Percentiles rank a stretch among this genome's conserved stretches.
phyloP scores from a whole-genome alignment of 2,329 filamentous ascomycete genomes.

The Elsinoe perseae region DNA sequence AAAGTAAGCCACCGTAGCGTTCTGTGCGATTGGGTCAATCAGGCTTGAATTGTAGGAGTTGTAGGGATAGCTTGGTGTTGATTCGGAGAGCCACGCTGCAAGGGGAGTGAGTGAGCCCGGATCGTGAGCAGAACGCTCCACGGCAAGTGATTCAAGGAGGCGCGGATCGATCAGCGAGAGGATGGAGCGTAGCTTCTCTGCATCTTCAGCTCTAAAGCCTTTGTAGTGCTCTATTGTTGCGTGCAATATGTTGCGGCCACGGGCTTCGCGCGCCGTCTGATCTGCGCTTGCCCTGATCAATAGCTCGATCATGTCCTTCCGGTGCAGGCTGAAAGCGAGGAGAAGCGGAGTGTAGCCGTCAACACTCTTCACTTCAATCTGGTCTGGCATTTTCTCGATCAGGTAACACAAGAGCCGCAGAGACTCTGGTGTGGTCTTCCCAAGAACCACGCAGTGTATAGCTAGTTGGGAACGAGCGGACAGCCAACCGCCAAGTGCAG shows the following conservation, averaged over 20 bases:
- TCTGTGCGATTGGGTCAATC: not conserved
- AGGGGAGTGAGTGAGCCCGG: slow-evolving; percentile 56
- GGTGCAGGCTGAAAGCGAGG: slow-evolving; percentile 54
- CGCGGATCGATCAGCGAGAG: slow-evolving; percentile 52
- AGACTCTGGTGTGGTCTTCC: slow-evolving; percentile 35
- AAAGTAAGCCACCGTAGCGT: not conserved
- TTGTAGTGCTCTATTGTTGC: slow-evolving; percentile 34
- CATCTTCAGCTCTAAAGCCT: not conserved
- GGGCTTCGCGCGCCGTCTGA: slow-evolving; percentile 49
- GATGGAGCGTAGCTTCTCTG: slow-evolving; percentile 32
- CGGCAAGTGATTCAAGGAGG: slow-evolving; percentile 51
- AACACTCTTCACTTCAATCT: slow-evolving; percentile 52
- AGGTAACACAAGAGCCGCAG: slow-evolving; percentile 58
- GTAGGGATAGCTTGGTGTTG: slow-evolving; percentile 9
- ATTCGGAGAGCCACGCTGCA: slow-evolving; percentile 31
- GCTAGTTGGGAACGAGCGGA: slow-evolving; percentile 48
- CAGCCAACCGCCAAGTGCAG: slow-evolving; percentile 56
- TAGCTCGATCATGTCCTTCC: slow-evolving; percentile 48
- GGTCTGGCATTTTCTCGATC: slow-evolving; percentile 52
- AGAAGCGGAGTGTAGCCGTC: slow-evolving; percentile 59
- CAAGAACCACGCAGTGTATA: slow-evolving; percentile 58
- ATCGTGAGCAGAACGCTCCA: slow-evolving; percentile 48
- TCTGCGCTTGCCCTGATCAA: slow-evolving; percentile 64
- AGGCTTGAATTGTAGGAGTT: not conserved
- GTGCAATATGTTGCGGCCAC: slow-evolving; percentile 63